Evolutionary conservation across 2,329 filamentous ascomycete genomes (phyloP).

Genomic region (Pseudogymnoascus sp.): DNA sequence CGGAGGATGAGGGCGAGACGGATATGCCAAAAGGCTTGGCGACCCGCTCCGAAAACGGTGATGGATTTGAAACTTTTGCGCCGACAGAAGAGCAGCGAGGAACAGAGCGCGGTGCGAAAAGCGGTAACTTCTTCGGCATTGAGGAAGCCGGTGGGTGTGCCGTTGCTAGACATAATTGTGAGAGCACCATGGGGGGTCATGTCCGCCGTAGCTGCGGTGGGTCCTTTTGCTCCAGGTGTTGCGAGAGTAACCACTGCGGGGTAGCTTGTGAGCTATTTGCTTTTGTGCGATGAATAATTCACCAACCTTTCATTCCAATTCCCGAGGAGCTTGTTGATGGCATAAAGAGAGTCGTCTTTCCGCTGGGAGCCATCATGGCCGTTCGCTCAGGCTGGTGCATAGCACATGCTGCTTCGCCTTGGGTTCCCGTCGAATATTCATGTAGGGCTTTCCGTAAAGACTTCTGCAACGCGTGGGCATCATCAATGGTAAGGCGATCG

Average conservation of each 20-base stretch:
- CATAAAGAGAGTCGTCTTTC: conserved; percentile 63
- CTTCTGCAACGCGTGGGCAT: conserved; percentile 44
- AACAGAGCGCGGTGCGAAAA: conserved; percentile 69
- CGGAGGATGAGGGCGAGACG: conserved; percentile 71
- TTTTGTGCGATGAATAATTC: background rate
- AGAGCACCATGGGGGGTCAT: conserved; percentile 49
- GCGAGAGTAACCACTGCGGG: conserved; percentile 54
- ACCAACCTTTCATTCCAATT: conserved; percentile 58
- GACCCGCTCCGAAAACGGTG: conserved; percentile 78
- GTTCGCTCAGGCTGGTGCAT: conserved; percentile 48
- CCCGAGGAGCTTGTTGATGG: conserved; percentile 55
- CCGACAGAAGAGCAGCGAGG: conserved; percentile 54
- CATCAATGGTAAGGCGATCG: conserved; percentile 42
- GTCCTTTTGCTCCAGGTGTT: conserved; percentile 27
- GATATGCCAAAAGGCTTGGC: conserved; percentile 92
- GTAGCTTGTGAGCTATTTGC: background rate
- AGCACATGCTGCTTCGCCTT: conserved; percentile 28
- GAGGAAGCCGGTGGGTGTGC: conserved; percentile 57
- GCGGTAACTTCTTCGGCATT: conserved; percentile 69
- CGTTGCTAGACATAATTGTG: conserved; percentile 56
- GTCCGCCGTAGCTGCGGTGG: conserved; percentile 36
- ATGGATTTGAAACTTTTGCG: conserved; percentile 66
- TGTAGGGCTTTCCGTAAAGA: conserved; percentile 45
- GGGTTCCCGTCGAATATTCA: conserved; percentile 51
- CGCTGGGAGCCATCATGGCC: conserved; percentile 40